Evolutionary conservation across 2,329 filamentous ascomycete species (phyloP).

Genomic region (Beauveria varroae): DNA sequence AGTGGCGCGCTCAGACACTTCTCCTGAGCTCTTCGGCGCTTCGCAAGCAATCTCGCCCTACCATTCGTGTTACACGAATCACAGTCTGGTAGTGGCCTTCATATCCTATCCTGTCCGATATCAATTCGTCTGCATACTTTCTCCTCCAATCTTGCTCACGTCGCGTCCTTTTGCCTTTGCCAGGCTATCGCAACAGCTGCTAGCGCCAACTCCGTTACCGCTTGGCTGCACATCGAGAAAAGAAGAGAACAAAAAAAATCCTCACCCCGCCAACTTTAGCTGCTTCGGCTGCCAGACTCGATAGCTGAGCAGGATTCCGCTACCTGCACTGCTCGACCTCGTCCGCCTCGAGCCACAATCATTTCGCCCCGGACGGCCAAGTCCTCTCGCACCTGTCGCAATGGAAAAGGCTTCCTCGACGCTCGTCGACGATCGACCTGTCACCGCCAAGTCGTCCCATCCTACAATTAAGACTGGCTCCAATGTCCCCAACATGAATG

Average conservation of each 20-base stretch:
- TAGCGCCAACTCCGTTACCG: conserved; percentile 6
- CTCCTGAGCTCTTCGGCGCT: conserved; percentile 6
- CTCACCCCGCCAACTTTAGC: conserved; percentile 1
- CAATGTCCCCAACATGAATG: conserved; percentile 40
- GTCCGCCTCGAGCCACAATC: not conserved
- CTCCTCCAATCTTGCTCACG: not conserved
- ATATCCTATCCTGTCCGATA: not conserved
- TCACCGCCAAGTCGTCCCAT: conserved; percentile 16
- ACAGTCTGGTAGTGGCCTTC: not conserved
- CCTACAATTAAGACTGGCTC: conserved; percentile 24
- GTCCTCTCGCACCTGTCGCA: not conserved
- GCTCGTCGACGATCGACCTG: conserved; percentile 3
- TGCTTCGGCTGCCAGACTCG: not conserved
- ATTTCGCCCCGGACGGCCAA: not conserved
- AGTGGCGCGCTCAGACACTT: conserved; percentile 10
- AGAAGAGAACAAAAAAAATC: not conserved
- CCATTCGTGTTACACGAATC: not conserved
- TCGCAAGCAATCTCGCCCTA: not conserved
- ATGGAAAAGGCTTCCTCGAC: conserved; percentile 7
- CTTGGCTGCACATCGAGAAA: not conserved
- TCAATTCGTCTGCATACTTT: conserved; percentile 6
- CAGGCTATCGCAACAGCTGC: not conserved
- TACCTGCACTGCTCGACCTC: not conserved
- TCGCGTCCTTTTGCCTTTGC: not conserved
- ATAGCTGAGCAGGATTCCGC: not conserved